These are phyloP conservation scores for Scenedesmus sp. DNA, from an alignment of 163 green algal species.

Conservation along the genomic window DNA sequence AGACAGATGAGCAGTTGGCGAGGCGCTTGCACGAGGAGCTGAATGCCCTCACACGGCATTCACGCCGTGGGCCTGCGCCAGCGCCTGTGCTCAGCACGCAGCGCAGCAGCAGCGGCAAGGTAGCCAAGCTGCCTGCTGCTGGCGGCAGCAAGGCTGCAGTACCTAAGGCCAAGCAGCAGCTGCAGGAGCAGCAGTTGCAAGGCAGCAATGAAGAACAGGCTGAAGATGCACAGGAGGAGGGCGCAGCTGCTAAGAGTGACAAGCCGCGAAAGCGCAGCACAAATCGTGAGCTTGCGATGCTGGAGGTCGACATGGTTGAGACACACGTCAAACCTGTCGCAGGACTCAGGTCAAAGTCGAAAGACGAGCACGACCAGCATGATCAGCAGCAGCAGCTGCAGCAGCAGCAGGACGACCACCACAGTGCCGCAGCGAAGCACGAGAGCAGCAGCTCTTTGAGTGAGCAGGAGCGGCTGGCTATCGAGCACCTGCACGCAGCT, in stretches of 20 bases:
- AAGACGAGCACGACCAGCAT: constrained; percentile 5
- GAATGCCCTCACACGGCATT: constrained; percentile 58
- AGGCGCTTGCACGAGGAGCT: constrained; percentile 76
- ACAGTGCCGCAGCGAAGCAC: constrained; percentile 26
- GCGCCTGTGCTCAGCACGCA: neutral
- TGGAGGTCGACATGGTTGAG: constrained; percentile 41
- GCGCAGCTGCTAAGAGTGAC: neutral
- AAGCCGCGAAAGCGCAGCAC: constrained; percentile 40
- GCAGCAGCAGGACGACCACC: constrained; percentile 4
- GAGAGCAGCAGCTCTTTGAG: constrained; percentile 52
- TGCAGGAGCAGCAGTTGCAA: neutral
- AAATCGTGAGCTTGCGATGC: constrained; percentile 44
- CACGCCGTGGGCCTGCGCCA: neutral
- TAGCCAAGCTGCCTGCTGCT: neutral
- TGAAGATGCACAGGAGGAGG: neutral
- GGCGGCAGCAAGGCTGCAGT: neutral
- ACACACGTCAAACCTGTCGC: constrained; percentile 17
- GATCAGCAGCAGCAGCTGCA: neutral
- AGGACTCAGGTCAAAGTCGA: neutral
- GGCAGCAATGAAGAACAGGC: neutral
- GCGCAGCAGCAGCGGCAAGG: neutral
- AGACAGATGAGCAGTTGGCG: constrained; percentile 70
- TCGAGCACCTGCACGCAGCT: constrained; percentile 48
- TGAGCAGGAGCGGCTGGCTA: constrained; percentile 47
- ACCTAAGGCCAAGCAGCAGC: constrained; percentile 17